These are phyloP conservation scores for Thalassiosira mediterranea DNA, from an alignment of 352 stramenopile genomes.

Conservation along the genomic window DNA sequence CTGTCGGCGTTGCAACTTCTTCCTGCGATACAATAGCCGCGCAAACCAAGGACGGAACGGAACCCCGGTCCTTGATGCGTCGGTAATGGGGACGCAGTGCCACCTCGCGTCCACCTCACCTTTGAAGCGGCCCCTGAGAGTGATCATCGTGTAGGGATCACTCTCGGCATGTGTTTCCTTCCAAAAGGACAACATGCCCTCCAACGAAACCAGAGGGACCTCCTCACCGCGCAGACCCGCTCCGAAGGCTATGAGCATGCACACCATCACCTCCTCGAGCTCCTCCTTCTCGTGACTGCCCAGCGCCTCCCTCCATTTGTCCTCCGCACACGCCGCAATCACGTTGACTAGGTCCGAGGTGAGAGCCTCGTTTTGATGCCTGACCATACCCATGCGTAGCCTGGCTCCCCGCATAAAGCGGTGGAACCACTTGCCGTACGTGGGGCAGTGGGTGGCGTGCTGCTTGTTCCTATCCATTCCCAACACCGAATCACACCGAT, in stretches of 20 bases:
- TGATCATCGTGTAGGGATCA: conserved; percentile 7
- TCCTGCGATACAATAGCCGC: neutral
- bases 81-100: neutral
- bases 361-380: conserved; percentile 28
- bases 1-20: neutral
- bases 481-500: neutral
- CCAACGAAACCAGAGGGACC: neutral
- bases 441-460: neutral
- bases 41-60: neutral
- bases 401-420: conserved; percentile 26
- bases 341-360: neutral
- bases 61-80: neutral
- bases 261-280: neutral
- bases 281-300: neutral
- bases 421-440: conserved; percentile 5
- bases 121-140: conserved; percentile 4
- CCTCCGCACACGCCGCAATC: neutral
- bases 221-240: conserved; percentile 2
- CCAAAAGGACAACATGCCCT: conserved; percentile 6
- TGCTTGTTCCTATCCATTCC: conserved; percentile 13
- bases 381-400: conserved; percentile 27
- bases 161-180: neutral
- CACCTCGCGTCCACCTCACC: neutral
- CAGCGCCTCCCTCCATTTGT: neutral
- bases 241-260: neutral